These are phyloP conservation scores for Chytriomyces sp. DNA, from an alignment of 192 early-diverging fungal species.

Conservation along the genomic window DNA sequence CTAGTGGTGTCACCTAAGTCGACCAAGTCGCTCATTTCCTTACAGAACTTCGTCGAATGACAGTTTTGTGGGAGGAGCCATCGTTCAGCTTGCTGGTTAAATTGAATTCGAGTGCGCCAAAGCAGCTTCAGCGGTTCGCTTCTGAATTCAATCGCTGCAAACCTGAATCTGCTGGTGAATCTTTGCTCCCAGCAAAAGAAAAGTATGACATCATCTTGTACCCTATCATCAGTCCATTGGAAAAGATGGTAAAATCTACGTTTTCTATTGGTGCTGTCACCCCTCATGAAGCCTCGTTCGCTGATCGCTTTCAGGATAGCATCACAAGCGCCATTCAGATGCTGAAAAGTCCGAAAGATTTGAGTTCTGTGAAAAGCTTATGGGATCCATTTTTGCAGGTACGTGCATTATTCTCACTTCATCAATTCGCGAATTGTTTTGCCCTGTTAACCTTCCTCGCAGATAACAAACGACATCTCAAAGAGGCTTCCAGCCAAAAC, in stretches of 20 bases:
- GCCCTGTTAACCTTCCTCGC: not conserved
- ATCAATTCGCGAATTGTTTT: not conserved
- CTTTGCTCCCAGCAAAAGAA: conserved; percentile 50
- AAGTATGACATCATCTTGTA: conserved; percentile 62
- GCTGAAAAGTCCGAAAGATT: conserved; percentile 51
- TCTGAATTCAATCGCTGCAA: conserved; percentile 63
- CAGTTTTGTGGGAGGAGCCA: conserved; percentile 82
- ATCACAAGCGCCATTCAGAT: conserved; percentile 60
- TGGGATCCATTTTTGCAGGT: conserved; percentile 69
- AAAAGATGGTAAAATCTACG: conserved; percentile 59
- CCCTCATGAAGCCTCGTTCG: conserved; percentile 75
- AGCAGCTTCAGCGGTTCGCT: conserved; percentile 60
- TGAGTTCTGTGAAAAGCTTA: conserved; percentile 53
- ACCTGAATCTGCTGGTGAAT: conserved; percentile 46
- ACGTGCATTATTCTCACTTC: conserved; percentile 25
- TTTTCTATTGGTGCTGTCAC: conserved; percentile 42
- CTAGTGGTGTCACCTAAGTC: not conserved
- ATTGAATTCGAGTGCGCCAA: conserved; percentile 61
- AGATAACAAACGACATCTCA: conserved; percentile 63
- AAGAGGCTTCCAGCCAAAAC: conserved; percentile 61
- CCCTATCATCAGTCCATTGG: conserved; percentile 62
- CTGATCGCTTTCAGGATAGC: conserved; percentile 53
- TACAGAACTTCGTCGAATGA: conserved; percentile 65
- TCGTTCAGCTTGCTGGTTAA: conserved; percentile 74
- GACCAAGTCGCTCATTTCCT: conserved; percentile 49